Percentiles rank a stretch among this genome's conserved stretches.
Evolutionary conservation across 495 filamentous ascomycete species (phyloP).

Genomic region (Endocarpon pusillum): DNA sequence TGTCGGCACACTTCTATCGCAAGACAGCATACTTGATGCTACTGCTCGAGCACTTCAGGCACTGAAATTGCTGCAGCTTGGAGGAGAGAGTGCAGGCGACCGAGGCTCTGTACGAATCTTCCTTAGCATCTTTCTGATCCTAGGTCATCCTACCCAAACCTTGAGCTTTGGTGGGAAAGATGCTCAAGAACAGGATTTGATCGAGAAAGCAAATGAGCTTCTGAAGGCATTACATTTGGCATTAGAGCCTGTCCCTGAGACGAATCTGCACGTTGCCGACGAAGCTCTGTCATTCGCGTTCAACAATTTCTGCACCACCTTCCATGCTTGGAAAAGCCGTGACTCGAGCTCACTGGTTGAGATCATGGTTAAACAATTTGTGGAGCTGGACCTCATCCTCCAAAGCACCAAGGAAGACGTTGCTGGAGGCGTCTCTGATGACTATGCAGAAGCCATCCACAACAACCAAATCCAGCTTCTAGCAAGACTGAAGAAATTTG

Average conservation of each 20-base stretch:
- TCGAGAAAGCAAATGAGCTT: constrained; percentile 73
- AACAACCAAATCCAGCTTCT: constrained; percentile 85
- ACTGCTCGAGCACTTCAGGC: constrained; percentile 60
- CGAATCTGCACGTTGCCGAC: constrained; percentile 28
- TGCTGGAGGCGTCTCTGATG: constrained; percentile 66
- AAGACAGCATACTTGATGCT: constrained; percentile 49
- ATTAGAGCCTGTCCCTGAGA: constrained; percentile 27
- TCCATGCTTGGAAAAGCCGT: constrained; percentile 86
- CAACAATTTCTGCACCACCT: constrained; percentile 73
- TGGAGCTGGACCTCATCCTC: constrained; percentile 90
- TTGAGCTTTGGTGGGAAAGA: constrained; percentile 62
- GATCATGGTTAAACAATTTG: constrained; percentile 90
- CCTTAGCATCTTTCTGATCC: constrained; percentile 79
- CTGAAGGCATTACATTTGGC: constrained; percentile 66
- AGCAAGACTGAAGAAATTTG: constrained; percentile 75
- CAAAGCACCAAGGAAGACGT: constrained; percentile 86
- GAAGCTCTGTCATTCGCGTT: constrained; percentile 53
- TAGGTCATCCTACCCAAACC: constrained; percentile 83
- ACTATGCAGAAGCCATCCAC: constrained; percentile 82
- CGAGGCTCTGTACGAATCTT: constrained; percentile 77
- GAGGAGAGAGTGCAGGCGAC: constrained; percentile 25
- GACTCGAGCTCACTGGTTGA: constrained; percentile 81
- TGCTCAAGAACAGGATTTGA: constrained; percentile 73
- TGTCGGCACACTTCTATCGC: constrained; percentile 57
- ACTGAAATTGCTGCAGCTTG: constrained; percentile 36